Evolutionary conservation across 441 rosid genomes (phyloP).

Genomic region (Pelargonium citronellum): DNA sequence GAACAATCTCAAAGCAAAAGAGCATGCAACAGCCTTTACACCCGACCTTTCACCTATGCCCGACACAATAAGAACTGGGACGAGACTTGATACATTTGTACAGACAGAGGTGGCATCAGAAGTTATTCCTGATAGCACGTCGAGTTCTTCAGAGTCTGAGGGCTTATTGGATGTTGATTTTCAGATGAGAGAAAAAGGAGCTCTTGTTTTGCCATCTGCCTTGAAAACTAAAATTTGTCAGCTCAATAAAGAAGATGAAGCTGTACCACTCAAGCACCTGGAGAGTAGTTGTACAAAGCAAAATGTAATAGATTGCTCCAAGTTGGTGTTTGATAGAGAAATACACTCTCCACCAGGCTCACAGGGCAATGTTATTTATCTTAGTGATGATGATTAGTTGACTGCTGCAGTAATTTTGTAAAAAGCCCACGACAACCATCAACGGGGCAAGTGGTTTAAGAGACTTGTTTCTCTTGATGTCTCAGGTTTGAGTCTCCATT

Average conservation of each 20-base stretch:
- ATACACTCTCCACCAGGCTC: too few species aligned
- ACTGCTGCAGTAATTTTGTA: too few species aligned
- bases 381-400: too few species aligned
- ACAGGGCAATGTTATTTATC: too few species aligned
- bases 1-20: constrained; percentile 16
- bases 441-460: too few species aligned
- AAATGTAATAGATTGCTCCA: too few species aligned
- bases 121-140: constrained; percentile 21
- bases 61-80: background rate
- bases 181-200: constrained; percentile 1
- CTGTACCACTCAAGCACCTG: too few species aligned
- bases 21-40: constrained; percentile 13
- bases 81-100: background rate
- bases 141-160: constrained; percentile 30
- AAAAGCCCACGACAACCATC: too few species aligned
- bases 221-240: background rate
- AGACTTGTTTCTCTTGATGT: too few species aligned
- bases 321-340: too few species aligned
- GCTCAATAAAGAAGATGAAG: constrained; percentile 3
- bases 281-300: too few species aligned
- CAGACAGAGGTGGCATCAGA: background rate
- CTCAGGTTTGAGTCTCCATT: too few species aligned
- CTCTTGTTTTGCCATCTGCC: background rate
- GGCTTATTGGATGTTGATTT: constrained; percentile 11
- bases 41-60: background rate